These are phyloP conservation scores for Botrytis hyacinthi DNA, from an alignment of 2,329 filamentous ascomycete genomes.

Conservation along the genomic window DNA sequence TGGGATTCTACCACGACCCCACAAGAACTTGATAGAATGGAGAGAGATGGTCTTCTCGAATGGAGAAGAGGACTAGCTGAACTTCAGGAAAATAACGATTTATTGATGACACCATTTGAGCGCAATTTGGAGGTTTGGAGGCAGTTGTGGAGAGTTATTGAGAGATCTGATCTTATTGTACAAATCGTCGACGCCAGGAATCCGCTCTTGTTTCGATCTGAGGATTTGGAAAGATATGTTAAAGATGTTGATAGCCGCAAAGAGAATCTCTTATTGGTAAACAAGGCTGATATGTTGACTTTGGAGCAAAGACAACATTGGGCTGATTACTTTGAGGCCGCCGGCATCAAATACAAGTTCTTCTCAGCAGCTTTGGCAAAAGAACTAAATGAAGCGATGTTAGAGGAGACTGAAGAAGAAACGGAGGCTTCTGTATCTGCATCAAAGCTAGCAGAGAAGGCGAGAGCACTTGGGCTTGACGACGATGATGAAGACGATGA, in stretches of 20 bases:
- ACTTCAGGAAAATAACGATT: slow-evolving; percentile 87
- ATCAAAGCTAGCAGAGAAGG: slow-evolving; percentile 38
- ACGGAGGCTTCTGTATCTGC: slow-evolving; percentile 22
- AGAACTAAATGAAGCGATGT: slow-evolving; percentile 74
- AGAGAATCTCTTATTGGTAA: slow-evolving; percentile 88
- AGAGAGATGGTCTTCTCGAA: slow-evolving; percentile 77
- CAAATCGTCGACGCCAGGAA: slow-evolving; percentile 98
- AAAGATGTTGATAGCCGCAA: slow-evolving; percentile 88
- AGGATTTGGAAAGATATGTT: slow-evolving; percentile 90
- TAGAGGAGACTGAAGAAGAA: slow-evolving; percentile 40
- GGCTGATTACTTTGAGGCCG: slow-evolving; percentile 80
- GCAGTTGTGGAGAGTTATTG: slow-evolving; percentile 96
- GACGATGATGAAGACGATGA: slow-evolving; percentile 39
- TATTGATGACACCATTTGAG: slow-evolving; percentile 97
- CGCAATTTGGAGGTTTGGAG: slow-evolving; percentile 97
- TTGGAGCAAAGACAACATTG: slow-evolving; percentile 75
- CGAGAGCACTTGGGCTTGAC: slow-evolving; percentile 43
- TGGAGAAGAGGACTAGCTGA: slow-evolving; percentile 92
- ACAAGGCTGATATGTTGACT: slow-evolving; percentile 99
- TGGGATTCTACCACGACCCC: slow-evolving; percentile 88
- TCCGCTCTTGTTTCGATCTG: slow-evolving; percentile 88
- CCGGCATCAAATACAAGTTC: slow-evolving; percentile 87
- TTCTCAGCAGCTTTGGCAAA: slow-evolving; percentile 94
- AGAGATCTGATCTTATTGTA: slow-evolving; percentile 90
- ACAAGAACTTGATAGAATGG: slow-evolving; percentile 72